Conservation (phyloP, 495 filamentous ascomycete species). For the Talaromyces proteolyticus region DNA sequence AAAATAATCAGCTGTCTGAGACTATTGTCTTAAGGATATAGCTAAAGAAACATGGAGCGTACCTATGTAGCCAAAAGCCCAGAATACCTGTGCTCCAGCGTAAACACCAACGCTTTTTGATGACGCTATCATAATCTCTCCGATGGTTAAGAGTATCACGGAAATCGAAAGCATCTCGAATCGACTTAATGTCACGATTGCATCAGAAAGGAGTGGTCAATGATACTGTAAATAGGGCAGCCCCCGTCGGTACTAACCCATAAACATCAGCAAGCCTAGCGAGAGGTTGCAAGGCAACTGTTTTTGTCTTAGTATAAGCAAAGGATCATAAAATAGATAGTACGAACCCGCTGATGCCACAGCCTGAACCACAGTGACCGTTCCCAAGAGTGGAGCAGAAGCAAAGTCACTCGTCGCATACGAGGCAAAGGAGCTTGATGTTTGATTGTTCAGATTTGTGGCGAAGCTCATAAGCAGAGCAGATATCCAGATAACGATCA, state of each 20-base stretch:
- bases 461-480: slow-evolving; percentile 4
- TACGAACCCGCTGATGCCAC: slow-evolving; percentile 1
- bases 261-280: slow-evolving; percentile 4
- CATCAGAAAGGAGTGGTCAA: not conserved
- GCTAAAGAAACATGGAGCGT: no score
- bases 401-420: slow-evolving; percentile 1
- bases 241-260: not conserved
- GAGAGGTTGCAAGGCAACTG: slow-evolving; percentile 4
- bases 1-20: not conserved
- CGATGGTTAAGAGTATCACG: slow-evolving; percentile 1
- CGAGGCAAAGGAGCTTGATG: slow-evolving; percentile 1
- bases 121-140: slow-evolving; percentile 5
- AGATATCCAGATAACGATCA: slow-evolving; percentile 3
- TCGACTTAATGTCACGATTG: not conserved
- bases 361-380: slow-evolving; percentile 3
- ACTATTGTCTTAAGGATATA: not conserved
- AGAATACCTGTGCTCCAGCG: slow-evolving; percentile 2
- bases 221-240: not conserved
- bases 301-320: not conserved
- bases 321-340: not conserved
- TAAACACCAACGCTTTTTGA: slow-evolving; percentile 2
- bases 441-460: slow-evolving; percentile 4
- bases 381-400: not conserved
- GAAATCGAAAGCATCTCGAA: slow-evolving; percentile 4
- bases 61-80: slow-evolving; percentile 3